A percentile compares a stretch with the other conserved stretches of the same genome.
phyloP scores from a whole-genome alignment of 2,329 filamentous ascomycete species.

The Westerdykella sp. region DNA sequence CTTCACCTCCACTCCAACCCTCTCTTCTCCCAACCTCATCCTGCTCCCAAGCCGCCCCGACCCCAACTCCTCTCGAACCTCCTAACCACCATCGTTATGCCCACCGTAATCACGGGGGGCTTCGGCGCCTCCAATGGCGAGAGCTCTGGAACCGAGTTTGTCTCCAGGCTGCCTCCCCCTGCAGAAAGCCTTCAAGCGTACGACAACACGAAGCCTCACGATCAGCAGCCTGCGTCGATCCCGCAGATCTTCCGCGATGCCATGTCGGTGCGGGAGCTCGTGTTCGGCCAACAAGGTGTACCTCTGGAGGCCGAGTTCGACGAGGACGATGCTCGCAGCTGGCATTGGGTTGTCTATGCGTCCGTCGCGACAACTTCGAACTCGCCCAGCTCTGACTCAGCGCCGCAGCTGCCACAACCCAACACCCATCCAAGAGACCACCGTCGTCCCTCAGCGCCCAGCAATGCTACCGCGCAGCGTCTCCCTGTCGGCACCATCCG shows the following conservation, averaged over 20 bases:
- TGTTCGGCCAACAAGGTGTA: slow-evolving; percentile 54
- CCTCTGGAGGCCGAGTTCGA: slow-evolving; percentile 68
- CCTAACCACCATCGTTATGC: neutral
- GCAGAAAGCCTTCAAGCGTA: slow-evolving; percentile 31
- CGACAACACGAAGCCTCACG: slow-evolving; percentile 29
- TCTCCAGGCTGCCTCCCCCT: slow-evolving; percentile 34
- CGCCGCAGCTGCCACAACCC: slow-evolving; percentile 12
- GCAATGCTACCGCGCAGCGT: slow-evolving; percentile 32
- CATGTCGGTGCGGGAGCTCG: slow-evolving; percentile 51
- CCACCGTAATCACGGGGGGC: slow-evolving; percentile 1
- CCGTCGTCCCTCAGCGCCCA: slow-evolving; percentile 24
- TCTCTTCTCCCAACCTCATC: neutral
- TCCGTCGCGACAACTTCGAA: slow-evolving; percentile 46
- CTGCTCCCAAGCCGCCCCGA: neutral
- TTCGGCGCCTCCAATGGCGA: slow-evolving; percentile 11
- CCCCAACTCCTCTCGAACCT: too few relatives aligned
- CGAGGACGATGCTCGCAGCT: slow-evolving; percentile 68
- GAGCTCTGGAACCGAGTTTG: slow-evolving; percentile 35
- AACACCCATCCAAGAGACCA: slow-evolving; percentile 33
- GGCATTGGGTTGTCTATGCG: slow-evolving; percentile 84
- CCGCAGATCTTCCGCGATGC: slow-evolving; percentile 48
- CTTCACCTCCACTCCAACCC: neutral
- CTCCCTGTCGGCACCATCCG: slow-evolving; percentile 69
- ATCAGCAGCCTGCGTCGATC: slow-evolving; percentile 32
- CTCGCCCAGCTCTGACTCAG: slow-evolving; percentile 9